Percentiles rank a stretch among this genome's conserved stretches.
These are phyloP conservation scores for Bryoerythrophyllum caledonicum DNA, from an alignment of 225 moss, liverwort and hornwort genomes.

Conservation along the genomic window DNA sequence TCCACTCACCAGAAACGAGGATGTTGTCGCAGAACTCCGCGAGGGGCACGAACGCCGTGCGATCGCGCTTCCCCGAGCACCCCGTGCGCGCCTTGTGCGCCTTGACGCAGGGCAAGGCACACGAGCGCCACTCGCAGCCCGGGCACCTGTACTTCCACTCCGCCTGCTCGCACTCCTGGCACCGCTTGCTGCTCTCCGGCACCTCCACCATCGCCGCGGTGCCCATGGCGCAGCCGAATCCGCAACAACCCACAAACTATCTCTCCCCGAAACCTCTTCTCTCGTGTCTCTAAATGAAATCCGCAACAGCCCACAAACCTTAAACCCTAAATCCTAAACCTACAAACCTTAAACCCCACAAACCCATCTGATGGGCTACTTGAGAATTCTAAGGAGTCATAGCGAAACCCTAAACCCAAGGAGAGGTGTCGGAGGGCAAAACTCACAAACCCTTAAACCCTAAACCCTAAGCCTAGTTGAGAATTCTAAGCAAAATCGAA, in stretches of 20 bases:
- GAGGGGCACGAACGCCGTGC: conserved; percentile 76
- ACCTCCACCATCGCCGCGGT: conserved; percentile 20
- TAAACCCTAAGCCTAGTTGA: too few species aligned
- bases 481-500: too few species aligned
- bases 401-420: too few species aligned
- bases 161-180: conserved; percentile 69
- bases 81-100: conserved; percentile 73
- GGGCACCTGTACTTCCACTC: conserved; percentile 92
- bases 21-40: conserved; percentile 78
- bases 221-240: conserved; percentile 27
- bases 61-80: conserved; percentile 88
- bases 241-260: not conserved
- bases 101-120: conserved; percentile 76
- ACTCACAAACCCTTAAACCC: too few species aligned
- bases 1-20: conserved; percentile 74
- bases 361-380: too few species aligned
- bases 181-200: conserved; percentile 35
- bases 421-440: too few species aligned
- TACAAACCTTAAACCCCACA: too few species aligned
- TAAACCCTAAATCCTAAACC: too few species aligned
- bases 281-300: too few species aligned
- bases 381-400: too few species aligned
- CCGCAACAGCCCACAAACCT: too few species aligned
- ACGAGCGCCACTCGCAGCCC: conserved; percentile 75
- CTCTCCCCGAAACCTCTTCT: not conserved